Evolutionary conservation across 2,329 filamentous ascomycete species (phyloP).

Genomic region (Nigrospora sphaerica): DNA sequence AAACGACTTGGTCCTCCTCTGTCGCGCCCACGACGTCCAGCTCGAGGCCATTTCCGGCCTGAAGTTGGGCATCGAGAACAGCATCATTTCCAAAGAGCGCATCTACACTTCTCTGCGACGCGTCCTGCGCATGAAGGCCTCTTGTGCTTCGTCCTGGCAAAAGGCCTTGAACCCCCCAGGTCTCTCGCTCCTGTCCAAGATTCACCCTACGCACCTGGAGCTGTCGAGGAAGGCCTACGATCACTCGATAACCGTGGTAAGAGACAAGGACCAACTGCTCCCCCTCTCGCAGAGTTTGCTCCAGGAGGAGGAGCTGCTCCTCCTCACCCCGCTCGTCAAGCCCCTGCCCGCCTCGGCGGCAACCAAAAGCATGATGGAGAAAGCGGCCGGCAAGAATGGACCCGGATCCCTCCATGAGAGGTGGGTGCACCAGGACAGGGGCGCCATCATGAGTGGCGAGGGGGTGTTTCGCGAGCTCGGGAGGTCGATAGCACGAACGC

Average conservation of each 20-base stretch:
- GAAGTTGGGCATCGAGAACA: slow-evolving; percentile 83
- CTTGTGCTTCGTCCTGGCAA: slow-evolving; percentile 76
- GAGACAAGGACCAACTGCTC: slow-evolving; percentile 79
- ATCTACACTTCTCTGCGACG: slow-evolving; percentile 75
- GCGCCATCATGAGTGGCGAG: slow-evolving; percentile 80
- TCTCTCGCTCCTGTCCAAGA: slow-evolving; percentile 65
- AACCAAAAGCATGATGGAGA: slow-evolving; percentile 61
- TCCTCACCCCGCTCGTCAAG: slow-evolving; percentile 85
- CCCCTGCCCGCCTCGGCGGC: slow-evolving; percentile 85
- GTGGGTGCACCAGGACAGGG: slow-evolving; percentile 51
- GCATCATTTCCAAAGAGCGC: slow-evolving; percentile 74
- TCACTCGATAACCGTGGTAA: slow-evolving; percentile 84
- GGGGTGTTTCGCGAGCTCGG: slow-evolving; percentile 88
- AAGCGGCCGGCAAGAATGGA: slow-evolving; percentile 30
- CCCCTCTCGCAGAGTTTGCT: slow-evolving; percentile 78
- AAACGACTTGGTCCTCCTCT: slow-evolving; percentile 85
- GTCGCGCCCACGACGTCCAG: slow-evolving; percentile 80
- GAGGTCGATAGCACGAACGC: slow-evolving; percentile 74
- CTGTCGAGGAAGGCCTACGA: slow-evolving; percentile 85
- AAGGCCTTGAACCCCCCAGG: slow-evolving; percentile 85
- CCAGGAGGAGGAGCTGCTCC: slow-evolving; percentile 78
- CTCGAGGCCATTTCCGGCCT: slow-evolving; percentile 87
- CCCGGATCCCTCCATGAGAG: slow-evolving; percentile 41
- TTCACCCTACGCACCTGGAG: slow-evolving; percentile 75
- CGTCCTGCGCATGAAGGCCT: slow-evolving; percentile 73